phyloP scores from a whole-genome alignment of 768 basidiomycete genomes.

The Pleurotus tuoliensis region DNA sequence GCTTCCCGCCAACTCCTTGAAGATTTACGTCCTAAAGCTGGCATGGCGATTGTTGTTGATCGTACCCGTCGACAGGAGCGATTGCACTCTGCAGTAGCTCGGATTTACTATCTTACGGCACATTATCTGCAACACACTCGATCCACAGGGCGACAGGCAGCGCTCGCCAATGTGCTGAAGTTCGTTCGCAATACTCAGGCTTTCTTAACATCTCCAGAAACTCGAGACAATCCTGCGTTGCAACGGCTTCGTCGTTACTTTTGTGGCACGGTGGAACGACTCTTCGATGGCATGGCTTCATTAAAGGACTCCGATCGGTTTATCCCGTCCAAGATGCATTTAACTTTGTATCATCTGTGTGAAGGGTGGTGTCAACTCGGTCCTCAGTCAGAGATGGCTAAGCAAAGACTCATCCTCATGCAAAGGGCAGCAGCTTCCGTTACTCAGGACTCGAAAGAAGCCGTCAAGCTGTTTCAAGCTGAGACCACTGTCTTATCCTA shows the following conservation, averaged over 20 bases:
- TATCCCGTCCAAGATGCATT: constrained; percentile 68
- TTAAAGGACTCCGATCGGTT: constrained; percentile 76
- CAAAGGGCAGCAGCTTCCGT: constrained; percentile 60
- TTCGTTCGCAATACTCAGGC: constrained; percentile 82
- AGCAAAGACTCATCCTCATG: constrained; percentile 68
- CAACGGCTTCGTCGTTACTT: constrained; percentile 87
- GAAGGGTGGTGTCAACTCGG: constrained; percentile 94
- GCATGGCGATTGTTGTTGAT: constrained; percentile 38
- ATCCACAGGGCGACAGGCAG: constrained; percentile 64
- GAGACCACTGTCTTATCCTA: constrained; percentile 73
- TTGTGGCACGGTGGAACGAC: constrained; percentile 82
- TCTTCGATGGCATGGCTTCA: constrained; percentile 72
- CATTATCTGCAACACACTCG: constrained; percentile 69
- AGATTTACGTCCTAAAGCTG: constrained; percentile 46
- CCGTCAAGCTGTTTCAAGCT: constrained; percentile 56
- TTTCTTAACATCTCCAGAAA: constrained; percentile 68
- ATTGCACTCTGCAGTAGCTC: constrained; percentile 80
- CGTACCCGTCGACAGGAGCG: constrained; percentile 72
- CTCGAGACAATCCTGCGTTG: constrained; percentile 70
- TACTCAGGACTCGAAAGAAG: constrained; percentile 50
- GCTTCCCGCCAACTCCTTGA: constrained; percentile 65
- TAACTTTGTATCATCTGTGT: constrained; percentile 78
- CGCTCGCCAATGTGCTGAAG: constrained; percentile 76
- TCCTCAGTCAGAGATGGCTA: constrained; percentile 65
- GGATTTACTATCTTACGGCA: constrained; percentile 85